A percentile compares a stretch with the other conserved stretches of the same genome.
phyloP scores from a whole-genome alignment of 768 basidiomycete species.

The Ephemerocybe angulata region DNA sequence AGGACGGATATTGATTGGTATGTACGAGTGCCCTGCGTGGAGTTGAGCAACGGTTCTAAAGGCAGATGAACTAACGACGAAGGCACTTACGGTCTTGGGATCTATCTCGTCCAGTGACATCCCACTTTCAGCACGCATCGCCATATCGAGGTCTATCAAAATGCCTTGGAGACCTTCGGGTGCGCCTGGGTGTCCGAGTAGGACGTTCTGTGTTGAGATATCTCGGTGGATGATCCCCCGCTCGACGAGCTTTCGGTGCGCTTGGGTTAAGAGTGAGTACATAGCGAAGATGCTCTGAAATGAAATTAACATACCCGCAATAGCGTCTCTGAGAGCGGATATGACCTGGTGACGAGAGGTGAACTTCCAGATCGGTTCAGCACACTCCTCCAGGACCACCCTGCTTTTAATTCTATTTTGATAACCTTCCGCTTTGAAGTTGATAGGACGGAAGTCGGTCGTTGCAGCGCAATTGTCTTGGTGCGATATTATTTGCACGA shows the following conservation, averaged over 20 bases:
- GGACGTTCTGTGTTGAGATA: conserved; percentile 22
- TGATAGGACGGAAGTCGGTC: background rate
- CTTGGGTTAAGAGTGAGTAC: conserved; percentile 4
- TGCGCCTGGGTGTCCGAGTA: conserved; percentile 10
- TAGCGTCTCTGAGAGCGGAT: background rate
- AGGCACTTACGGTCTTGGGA: background rate
- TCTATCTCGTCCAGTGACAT: background rate
- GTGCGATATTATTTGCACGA: background rate
- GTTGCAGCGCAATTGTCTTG: background rate
- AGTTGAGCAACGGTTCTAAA: no score
- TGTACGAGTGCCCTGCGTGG: no score
- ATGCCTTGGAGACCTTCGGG: conserved; percentile 1
- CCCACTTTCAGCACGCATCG: background rate
- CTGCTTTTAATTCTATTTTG: background rate
- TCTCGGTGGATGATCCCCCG: conserved; percentile 24
- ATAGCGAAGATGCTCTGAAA: background rate
- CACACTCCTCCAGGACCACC: background rate
- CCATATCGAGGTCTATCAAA: conserved; percentile 14
- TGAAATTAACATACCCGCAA: background rate
- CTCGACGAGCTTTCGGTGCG: conserved; percentile 15
- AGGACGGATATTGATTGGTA: no score
- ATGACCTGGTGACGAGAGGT: background rate
- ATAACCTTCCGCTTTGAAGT: background rate
- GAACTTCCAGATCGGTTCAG: background rate
- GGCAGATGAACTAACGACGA: background rate